Evolutionary conservation across 2,329 filamentous ascomycete species (phyloP).

Genomic region (Trichoderma harzianum): DNA sequence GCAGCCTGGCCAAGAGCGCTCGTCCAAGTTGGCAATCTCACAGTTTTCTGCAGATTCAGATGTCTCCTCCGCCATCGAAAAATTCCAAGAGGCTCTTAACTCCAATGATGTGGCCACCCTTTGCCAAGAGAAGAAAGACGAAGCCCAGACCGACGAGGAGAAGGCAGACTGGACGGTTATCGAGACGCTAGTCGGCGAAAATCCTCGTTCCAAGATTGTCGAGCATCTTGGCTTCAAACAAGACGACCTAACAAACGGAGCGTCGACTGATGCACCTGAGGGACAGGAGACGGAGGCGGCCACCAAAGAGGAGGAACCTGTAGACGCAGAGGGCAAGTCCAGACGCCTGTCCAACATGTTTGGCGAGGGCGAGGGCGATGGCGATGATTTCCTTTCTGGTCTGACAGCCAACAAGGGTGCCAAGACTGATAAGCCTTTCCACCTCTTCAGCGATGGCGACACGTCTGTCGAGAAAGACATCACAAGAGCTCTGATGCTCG

Average conservation of each 20-base stretch:
- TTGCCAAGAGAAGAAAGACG: slow-evolving; percentile 72
- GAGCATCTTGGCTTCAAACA: slow-evolving; percentile 86
- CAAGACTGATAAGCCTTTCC: slow-evolving; percentile 92
- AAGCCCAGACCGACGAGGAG: slow-evolving; percentile 80
- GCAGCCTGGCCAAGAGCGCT: slow-evolving; percentile 59
- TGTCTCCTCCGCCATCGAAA: slow-evolving; percentile 77
- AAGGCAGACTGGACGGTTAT: slow-evolving; percentile 96
- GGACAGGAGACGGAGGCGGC: slow-evolving; percentile 31
- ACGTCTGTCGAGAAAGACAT: slow-evolving; percentile 80
- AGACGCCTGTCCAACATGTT: slow-evolving; percentile 77
- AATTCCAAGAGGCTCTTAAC: slow-evolving; percentile 79
- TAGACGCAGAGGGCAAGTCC: slow-evolving; percentile 43
- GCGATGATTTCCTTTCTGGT: slow-evolving; percentile 82
- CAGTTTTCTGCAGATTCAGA: slow-evolving; percentile 86
- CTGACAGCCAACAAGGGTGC: slow-evolving; percentile 84
- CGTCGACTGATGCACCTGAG: slow-evolving; percentile 31
- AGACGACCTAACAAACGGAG: slow-evolving; percentile 51
- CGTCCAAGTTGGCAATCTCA: slow-evolving; percentile 78
- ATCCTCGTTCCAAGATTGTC: slow-evolving; percentile 80
- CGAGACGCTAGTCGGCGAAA: slow-evolving; percentile 78
- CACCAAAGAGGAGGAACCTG: slow-evolving; percentile 31
- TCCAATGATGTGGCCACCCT: slow-evolving; percentile 74
- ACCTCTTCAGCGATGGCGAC: slow-evolving; percentile 81
- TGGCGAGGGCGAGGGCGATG: slow-evolving; percentile 61
- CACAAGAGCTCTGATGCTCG: slow-evolving; percentile 82